These are phyloP conservation scores for Neofusicoccum laricinum DNA, from an alignment of 2,329 filamentous ascomycete genomes.

Conservation along the genomic window DNA sequence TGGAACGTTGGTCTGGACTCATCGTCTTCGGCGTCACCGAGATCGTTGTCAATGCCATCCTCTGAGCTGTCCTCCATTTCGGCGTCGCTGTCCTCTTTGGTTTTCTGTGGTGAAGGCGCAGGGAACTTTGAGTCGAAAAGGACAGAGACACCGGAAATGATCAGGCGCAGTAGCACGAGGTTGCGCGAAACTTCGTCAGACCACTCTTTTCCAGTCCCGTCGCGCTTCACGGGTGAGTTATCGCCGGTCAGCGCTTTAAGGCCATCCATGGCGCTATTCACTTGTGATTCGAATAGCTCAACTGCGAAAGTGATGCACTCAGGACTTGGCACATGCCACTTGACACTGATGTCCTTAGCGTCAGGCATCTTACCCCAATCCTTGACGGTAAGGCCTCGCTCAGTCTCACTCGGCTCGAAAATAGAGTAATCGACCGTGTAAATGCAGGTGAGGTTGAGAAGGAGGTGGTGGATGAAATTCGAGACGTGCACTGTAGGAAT, in stretches of 20 bases:
- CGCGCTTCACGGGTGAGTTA: conserved; percentile 77
- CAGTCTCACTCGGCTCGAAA: conserved; percentile 74
- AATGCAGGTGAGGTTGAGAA: conserved; percentile 90
- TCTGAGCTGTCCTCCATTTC: conserved; percentile 42
- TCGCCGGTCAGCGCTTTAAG: conserved; percentile 78
- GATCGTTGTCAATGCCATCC: conserved; percentile 46
- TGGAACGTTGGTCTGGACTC: conserved; percentile 82
- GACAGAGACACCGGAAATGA: conserved; percentile 84
- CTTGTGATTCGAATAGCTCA: conserved; percentile 82
- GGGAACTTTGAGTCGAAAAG: conserved; percentile 71
- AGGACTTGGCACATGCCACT: conserved; percentile 82
- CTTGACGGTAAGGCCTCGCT: conserved; percentile 67
- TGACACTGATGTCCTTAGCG: conserved; percentile 74
- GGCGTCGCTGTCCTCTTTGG: conserved; percentile 42
- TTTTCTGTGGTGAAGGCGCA: conserved; percentile 22
- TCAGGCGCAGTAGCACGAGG: conserved; percentile 80
- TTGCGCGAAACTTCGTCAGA: conserved; percentile 93
- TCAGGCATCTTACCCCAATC: conserved; percentile 83
- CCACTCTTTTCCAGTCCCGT: conserved; percentile 97
- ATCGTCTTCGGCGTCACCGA: conserved; percentile 72
- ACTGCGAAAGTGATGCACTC: conserved; percentile 86
- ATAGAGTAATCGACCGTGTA: conserved; percentile 88
- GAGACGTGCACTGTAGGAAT: conserved; percentile 94
- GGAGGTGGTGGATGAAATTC: conserved; percentile 93
- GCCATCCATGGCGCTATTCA: conserved; percentile 70